Conservation (phyloP, 306 rosid genomes). For the Pyrus pyrifolia region DNA sequence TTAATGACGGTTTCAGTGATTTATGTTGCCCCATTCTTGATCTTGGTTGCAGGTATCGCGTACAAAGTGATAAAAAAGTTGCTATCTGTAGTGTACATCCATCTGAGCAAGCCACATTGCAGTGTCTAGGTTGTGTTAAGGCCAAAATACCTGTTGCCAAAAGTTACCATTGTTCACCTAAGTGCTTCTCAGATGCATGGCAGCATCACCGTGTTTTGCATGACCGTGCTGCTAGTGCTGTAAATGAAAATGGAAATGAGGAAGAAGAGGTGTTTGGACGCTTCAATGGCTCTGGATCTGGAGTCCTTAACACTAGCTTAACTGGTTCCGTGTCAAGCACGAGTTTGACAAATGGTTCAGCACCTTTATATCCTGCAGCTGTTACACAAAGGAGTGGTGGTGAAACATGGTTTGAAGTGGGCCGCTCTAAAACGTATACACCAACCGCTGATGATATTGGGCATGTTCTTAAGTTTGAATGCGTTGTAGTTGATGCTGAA, state of each 20-base stretch:
- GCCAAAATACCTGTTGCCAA: slow-evolving; percentile 73
- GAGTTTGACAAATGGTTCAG: slow-evolving; percentile 67
- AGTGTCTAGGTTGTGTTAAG: slow-evolving; percentile 84
- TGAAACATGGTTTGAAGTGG: slow-evolving; percentile 93
- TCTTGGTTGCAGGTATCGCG: slow-evolving; percentile 70
- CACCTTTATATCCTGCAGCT: slow-evolving; percentile 72
- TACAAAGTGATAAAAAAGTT: slow-evolving; percentile 82
- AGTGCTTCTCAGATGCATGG: slow-evolving; percentile 97
- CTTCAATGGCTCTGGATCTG: slow-evolving; percentile 55
- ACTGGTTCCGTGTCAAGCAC: slow-evolving; percentile 61
- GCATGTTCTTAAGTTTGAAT: slow-evolving; percentile 90
- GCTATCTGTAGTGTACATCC: slow-evolving; percentile 93
- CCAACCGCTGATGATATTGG: slow-evolving; percentile 88
- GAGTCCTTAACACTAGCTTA: slow-evolving; percentile 42
- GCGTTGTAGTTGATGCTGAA: slow-evolving; percentile 76
- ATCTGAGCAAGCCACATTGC: slow-evolving; percentile 87
- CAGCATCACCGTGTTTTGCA: slow-evolving; percentile 95
- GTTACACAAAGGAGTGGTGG: slow-evolving; percentile 75
- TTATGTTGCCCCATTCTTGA: neutral
- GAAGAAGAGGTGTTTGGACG: slow-evolving; percentile 88
- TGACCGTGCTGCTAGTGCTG: slow-evolving; percentile 90
- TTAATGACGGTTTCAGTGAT: slow-evolving; percentile 1
- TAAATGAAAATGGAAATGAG: slow-evolving; percentile 81
- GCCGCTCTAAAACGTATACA: slow-evolving; percentile 67
- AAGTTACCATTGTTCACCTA: slow-evolving; percentile 88